A percentile compares a stretch with the other conserved stretches of the same genome.
Conservation (phyloP, 371 early-diverging fungal genomes). For the Haplosporangium sp. region DNA sequence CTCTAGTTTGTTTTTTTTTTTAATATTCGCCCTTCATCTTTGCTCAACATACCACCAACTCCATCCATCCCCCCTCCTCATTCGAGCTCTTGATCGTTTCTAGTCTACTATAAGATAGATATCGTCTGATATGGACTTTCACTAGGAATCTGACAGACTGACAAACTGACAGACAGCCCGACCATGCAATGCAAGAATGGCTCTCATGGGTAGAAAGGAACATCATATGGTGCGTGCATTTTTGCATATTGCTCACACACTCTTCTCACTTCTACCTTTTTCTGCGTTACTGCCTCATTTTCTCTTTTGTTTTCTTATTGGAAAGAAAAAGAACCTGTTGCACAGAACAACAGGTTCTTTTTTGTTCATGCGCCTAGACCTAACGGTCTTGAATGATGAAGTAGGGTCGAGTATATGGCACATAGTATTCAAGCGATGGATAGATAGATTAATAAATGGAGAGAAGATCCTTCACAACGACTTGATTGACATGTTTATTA, state of each 20-base stretch:
- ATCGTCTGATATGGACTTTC: too few relatives aligned
- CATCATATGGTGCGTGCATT: background rate
- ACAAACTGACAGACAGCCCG: background rate
- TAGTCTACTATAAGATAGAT: too few relatives aligned
- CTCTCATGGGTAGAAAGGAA: background rate
- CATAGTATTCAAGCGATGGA: too few relatives aligned
- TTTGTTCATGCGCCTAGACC: background rate
- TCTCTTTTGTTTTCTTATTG: background rate
- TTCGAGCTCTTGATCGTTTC: too few relatives aligned
- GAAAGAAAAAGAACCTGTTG: background rate
- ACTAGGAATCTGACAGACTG: too few relatives aligned
- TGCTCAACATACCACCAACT: background rate
- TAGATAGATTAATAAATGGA: too few relatives aligned
- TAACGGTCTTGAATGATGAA: too few relatives aligned
- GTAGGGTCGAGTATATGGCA: too few relatives aligned
- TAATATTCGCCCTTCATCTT: background rate
- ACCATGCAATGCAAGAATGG: background rate
- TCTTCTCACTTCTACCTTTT: background rate
- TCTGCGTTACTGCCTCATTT: background rate
- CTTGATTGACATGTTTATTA: too few relatives aligned
- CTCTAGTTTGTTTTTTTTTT: background rate
- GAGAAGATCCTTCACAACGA: too few relatives aligned
- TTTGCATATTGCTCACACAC: constrained; percentile 2
- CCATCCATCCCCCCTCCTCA: background rate
- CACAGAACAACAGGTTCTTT: background rate